These are phyloP conservation scores for Fraxinus anomala DNA, from an alignment of 257 asterid genomes.

Conservation along the genomic window DNA sequence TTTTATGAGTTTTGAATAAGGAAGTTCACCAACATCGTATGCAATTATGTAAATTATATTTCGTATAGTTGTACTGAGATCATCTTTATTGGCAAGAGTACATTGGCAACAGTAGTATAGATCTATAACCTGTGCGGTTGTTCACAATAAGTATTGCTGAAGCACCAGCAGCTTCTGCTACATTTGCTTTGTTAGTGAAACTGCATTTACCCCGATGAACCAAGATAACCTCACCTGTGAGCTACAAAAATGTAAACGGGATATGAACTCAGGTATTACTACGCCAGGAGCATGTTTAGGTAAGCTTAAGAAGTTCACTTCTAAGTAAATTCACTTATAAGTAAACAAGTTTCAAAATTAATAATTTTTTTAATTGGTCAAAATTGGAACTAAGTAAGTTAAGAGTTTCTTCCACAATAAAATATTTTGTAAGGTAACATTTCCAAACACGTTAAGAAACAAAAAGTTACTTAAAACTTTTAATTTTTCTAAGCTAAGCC, in stretches of 20 bases:
- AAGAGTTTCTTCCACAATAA: background rate
- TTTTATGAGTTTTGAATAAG: background rate
- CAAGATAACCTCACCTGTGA: constrained; percentile 82
- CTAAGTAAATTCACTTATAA: background rate
- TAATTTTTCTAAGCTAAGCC: background rate
- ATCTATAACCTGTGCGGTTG: constrained; percentile 63
- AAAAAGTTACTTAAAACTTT: background rate
- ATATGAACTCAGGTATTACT: background rate
- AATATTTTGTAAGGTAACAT: background rate
- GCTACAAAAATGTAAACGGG: constrained; percentile 38
- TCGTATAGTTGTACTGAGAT: background rate
- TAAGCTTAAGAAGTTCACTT: background rate
- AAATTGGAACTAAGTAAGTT: background rate
- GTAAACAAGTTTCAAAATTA: background rate
- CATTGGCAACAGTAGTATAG: background rate
- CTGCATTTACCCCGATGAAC: constrained; percentile 91
- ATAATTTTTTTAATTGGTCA: background rate
- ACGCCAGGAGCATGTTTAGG: background rate
- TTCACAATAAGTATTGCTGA: constrained; percentile 81
- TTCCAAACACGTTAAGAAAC: background rate
- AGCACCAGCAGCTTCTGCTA: constrained; percentile 91
- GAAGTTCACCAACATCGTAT: background rate
- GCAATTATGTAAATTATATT: background rate
- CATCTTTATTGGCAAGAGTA: background rate
- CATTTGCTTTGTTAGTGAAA: constrained; percentile 78